These are phyloP conservation scores for Aegilops bicornis DNA, from an alignment of 176 grass and related monocot genomes.

Conservation along the genomic window DNA sequence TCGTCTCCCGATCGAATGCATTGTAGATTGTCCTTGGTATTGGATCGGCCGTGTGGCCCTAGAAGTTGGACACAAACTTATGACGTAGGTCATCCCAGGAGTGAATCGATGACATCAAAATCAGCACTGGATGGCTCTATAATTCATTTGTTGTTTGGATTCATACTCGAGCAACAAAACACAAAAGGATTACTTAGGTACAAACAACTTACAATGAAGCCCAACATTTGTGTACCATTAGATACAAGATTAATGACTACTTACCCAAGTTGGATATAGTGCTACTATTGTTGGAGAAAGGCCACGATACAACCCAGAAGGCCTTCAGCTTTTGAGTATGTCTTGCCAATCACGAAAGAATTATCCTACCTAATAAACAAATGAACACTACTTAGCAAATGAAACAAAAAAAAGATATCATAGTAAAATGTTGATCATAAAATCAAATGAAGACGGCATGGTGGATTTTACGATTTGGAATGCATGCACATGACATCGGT, in stretches of 20 bases:
- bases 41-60: too few relatives aligned
- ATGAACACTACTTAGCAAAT: slow-evolving; percentile 23
- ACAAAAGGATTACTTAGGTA: not conserved
- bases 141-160: not conserved
- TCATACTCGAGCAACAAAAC: not conserved
- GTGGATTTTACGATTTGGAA: not conserved
- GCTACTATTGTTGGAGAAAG: slow-evolving; percentile 87
- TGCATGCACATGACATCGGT: not conserved
- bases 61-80: too few relatives aligned
- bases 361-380: slow-evolving; percentile 63
- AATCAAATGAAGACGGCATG: not conserved
- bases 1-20: too few relatives aligned
- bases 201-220: not conserved
- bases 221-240: not conserved
- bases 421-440: slow-evolving; percentile 15
- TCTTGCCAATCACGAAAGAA: slow-evolving; percentile 72
- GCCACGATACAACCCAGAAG: slow-evolving; percentile 79
- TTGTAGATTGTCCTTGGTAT: too few relatives aligned
- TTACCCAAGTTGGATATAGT: slow-evolving; percentile 88
- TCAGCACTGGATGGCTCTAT: not conserved
- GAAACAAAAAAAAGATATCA: not conserved
- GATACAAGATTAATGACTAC: slow-evolving; percentile 30
- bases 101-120: too few relatives aligned
- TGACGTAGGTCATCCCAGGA: too few relatives aligned
- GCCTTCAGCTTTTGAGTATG: slow-evolving; percentile 80